These are phyloP conservation scores for Cryptococcus sp. DNA, from an alignment of 1,284 basidiomycete genomes.

Conservation along the genomic window DNA sequence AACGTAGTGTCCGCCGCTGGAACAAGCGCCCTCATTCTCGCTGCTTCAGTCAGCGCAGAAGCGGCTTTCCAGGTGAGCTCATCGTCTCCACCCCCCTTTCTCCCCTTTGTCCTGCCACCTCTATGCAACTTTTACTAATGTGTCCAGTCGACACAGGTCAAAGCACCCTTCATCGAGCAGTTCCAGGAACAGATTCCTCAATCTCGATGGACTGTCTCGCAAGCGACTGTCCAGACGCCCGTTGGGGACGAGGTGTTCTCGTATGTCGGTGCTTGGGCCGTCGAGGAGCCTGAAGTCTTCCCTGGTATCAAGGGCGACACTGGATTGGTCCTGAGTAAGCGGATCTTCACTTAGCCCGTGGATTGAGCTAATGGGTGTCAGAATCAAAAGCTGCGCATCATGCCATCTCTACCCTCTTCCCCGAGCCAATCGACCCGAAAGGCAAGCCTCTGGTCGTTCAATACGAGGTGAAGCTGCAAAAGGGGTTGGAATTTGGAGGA, in stretches of 20 bases:
- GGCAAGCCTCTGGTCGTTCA: constrained; percentile 89
- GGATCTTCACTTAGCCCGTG: neutral
- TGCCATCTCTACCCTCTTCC: constrained; percentile 92
- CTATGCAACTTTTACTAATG: no score
- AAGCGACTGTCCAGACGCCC: constrained; percentile 94
- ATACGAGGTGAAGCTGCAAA: constrained; percentile 99
- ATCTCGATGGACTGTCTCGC: constrained; percentile 89
- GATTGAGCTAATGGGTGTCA: constrained; percentile 11
- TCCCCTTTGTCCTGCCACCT: no score
- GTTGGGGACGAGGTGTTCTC: constrained; percentile 90
- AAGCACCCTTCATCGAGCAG: constrained; percentile 95
- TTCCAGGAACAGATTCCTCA: constrained; percentile 70
- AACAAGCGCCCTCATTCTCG: constrained; percentile 37
- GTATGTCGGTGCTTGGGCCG: constrained; percentile 95
- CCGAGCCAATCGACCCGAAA: constrained; percentile 66
- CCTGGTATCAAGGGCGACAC: constrained; percentile 69
- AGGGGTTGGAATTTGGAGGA: constrained; percentile 98
- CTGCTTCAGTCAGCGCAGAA: constrained; percentile 30
- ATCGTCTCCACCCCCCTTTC: neutral
- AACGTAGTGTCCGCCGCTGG: constrained; percentile 40
- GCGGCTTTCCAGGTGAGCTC: constrained; percentile 35
- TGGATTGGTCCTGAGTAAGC: constrained; percentile 73
- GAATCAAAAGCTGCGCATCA: constrained; percentile 56
- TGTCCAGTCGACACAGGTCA: constrained; percentile 75
- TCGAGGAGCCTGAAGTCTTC: constrained; percentile 78